A percentile compares a stretch with the other conserved stretches of the same genome.
These are phyloP conservation scores for Phtheirospermum japonicum DNA, from an alignment of 257 asterid species.

Conservation along the genomic window DNA sequence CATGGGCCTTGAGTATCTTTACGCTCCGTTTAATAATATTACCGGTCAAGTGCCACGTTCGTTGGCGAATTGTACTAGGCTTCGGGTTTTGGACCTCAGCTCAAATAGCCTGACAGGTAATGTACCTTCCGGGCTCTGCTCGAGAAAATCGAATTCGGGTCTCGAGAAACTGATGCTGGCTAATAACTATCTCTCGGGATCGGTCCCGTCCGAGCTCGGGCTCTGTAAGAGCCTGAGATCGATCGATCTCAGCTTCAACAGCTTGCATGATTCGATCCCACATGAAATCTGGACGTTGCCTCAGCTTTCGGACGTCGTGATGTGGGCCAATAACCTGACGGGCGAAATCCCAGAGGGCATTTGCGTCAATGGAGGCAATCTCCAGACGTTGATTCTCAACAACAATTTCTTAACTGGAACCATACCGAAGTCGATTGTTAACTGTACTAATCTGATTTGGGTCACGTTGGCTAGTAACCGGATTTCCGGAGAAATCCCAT, in stretches of 20 bases:
- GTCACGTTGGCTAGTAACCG: constrained; percentile 77
- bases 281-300: constrained; percentile 70
- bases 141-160: constrained; percentile 31
- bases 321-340: constrained; percentile 82
- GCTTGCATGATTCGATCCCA: constrained; percentile 57
- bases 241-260: constrained; percentile 86
- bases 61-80: constrained; percentile 50
- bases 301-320: constrained; percentile 57
- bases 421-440: constrained; percentile 70
- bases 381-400: constrained; percentile 84
- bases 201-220: constrained; percentile 62
- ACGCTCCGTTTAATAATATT: constrained; percentile 62
- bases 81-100: constrained; percentile 75
- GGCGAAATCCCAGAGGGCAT: constrained; percentile 82
- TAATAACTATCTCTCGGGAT: constrained; percentile 60
- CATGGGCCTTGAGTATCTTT: constrained; percentile 47
- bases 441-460: constrained; percentile 86
- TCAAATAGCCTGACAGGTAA: constrained; percentile 64
- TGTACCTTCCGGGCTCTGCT: constrained; percentile 68
- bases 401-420: constrained; percentile 64
- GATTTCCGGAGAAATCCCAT: constrained; percentile 66
- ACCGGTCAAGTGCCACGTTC: constrained; percentile 66
- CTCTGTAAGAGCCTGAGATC: constrained; percentile 52
- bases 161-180: constrained; percentile 65
- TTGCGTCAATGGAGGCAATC: constrained; percentile 78